Percentiles rank a stretch among this genome's conserved stretches.
Evolutionary conservation across 495 filamentous ascomycete species (phyloP).

Genomic region (Penicillium goetzii): DNA sequence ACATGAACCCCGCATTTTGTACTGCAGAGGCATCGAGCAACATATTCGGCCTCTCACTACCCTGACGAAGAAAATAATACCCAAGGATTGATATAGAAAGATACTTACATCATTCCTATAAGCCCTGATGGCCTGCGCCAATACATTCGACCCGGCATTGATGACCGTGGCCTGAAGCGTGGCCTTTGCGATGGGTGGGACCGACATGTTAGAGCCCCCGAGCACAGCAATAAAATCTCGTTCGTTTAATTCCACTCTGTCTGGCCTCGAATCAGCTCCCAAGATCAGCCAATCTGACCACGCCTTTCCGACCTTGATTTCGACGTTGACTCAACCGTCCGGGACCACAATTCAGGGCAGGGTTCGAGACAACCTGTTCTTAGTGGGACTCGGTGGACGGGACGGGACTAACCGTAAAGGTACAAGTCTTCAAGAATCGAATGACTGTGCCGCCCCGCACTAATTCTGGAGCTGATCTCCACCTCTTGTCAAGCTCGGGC

Average conservation of each 20-base stretch:
- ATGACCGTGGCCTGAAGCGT: conserved; percentile 71
- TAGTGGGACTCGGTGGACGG: neutral
- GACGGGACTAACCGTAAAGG: neutral
- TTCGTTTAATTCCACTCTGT: neutral
- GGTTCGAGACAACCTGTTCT: neutral
- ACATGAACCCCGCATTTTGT: neutral
- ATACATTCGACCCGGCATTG: conserved; percentile 69
- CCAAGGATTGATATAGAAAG: neutral
- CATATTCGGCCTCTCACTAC: neutral
- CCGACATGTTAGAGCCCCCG: conserved; percentile 20
- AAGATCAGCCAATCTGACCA: neutral
- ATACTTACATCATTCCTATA: conserved; percentile 60
- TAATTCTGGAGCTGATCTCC: neutral
- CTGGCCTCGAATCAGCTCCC: neutral
- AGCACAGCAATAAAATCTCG: neutral
- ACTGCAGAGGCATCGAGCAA: neutral
- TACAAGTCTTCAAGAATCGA: conserved; percentile 1
- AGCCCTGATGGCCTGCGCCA: conserved; percentile 72
- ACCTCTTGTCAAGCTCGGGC: neutral
- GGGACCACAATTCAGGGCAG: neutral
- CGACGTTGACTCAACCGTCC: neutral
- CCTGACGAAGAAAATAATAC: neutral
- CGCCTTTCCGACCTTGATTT: neutral
- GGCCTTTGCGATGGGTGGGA: conserved; percentile 60
- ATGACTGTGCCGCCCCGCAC: conserved; percentile 5